phyloP scores from a whole-genome alignment of 1,139 yeast genomes.

The Yamadazyma siamensis region DNA sequence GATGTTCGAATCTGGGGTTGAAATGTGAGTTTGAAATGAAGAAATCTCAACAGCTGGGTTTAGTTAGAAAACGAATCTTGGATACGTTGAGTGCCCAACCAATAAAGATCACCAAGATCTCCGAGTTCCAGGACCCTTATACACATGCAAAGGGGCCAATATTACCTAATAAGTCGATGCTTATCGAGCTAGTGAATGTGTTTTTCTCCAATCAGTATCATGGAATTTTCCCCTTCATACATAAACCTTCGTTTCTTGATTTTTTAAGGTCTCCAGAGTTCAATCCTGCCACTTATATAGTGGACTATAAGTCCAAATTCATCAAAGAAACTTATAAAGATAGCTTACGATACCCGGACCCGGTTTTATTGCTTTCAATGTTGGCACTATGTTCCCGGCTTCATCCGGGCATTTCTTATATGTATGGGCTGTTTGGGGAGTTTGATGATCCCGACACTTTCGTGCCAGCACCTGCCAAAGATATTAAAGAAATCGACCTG shows the following conservation, averaged over 20 bases:
- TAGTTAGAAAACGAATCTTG: constrained; percentile 1
- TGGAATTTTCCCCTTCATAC: constrained; percentile 32
- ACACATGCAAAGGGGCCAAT: constrained; percentile 7
- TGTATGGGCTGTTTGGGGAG: constrained; percentile 31
- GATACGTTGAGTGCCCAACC: constrained; percentile 1
- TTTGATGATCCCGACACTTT: constrained; percentile 21
- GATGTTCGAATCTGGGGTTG: constrained; percentile 18
- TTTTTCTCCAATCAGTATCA: constrained; percentile 33
- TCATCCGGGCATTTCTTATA: constrained; percentile 24
- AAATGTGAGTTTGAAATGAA: constrained; percentile 22
- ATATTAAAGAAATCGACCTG: constrained; percentile 2
- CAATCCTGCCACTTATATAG: constrained; percentile 24
- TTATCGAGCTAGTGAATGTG: constrained; percentile 25
- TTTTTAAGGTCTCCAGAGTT: constrained; percentile 25
- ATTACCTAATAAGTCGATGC: constrained; percentile 23
- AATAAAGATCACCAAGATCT: not conserved
- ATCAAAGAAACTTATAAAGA: constrained; percentile 13
- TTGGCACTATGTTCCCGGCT: constrained; percentile 34
- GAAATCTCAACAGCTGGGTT: constrained; percentile 18
- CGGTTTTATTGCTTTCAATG: constrained; percentile 29
- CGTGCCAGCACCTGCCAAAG: constrained; percentile 15
- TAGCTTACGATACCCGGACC: constrained; percentile 24
- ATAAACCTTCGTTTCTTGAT: constrained; percentile 26
- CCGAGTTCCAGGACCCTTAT: constrained; percentile 1
- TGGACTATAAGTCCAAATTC: constrained; percentile 16